Conservation (phyloP, 2,329 filamentous ascomycete species). For the Sporothrix schenckii region DNA sequence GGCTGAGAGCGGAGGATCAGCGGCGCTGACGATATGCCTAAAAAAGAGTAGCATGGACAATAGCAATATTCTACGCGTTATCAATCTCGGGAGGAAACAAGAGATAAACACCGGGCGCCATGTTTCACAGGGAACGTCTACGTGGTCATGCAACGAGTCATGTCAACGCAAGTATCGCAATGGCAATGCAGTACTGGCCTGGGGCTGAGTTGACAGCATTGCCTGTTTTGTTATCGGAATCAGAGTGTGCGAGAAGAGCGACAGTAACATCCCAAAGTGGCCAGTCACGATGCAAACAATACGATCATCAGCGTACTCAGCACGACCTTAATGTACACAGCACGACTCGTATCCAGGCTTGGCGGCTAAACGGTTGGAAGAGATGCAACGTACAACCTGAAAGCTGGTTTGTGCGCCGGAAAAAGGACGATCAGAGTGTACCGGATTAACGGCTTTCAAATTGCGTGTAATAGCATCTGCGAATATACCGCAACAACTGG, state of each 20-base stretch:
- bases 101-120: background rate
- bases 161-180: background rate
- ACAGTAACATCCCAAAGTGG: background rate
- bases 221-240: background rate
- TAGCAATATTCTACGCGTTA: background rate
- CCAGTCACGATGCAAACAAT: background rate
- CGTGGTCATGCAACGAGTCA: background rate
- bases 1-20: background rate
- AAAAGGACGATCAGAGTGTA: background rate
- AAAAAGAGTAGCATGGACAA: slow-evolving; percentile 12
- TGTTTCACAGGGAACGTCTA: no score
- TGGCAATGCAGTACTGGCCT: no score
- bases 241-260: background rate
- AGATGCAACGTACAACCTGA: no score
- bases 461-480: background rate
- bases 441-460: background rate
- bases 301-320: no score
- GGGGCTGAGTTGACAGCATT: no score
- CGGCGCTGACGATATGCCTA: background rate
- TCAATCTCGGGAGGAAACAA: background rate
- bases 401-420: background rate
- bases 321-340: no score
- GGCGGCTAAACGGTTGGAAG: no score
- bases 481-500: background rate
- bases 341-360: background rate